Base-by-base conservation (phyloP, 2,329 filamentous ascomycete species). In the Penicillium sp. region DNA sequence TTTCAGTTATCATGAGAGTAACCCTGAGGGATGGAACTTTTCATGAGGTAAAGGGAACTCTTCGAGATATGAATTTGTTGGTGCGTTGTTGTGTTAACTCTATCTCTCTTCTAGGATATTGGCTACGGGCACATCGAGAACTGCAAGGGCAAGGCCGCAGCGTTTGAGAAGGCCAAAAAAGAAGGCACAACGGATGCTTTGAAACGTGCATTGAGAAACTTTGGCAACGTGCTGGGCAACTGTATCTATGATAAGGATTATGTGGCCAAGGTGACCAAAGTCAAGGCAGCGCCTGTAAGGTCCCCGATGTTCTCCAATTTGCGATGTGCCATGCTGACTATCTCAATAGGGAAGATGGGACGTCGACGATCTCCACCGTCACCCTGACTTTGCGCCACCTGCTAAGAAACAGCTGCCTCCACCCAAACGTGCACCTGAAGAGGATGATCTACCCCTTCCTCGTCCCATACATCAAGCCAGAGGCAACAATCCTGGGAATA, bases 81-180 rank as follows among this genome's bases (percentile, higher is more conserved):
- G 29, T 10, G 38, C 13, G 21, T 4, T 35, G 68, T 62, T 8
- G 45, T 29, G 8, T 19, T 52, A 17, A 51, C 6, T 40, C 15
- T 2, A 50, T 27, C 19, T 3, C 12, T 2, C 52, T 50, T 15
- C 9, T 56, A 85, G 83, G 94, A 99, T 71, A 89, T 97, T 61
- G 94, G 94, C 29, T 99, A 99, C 70, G 94, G 94, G 8, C 90
- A 94, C 65, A 96, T 96, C 67, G 93, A 97, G 75, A 99, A 99
- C 70, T 91, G 89, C 74, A 95, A 93, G 76, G 90, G 91, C 56
- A 99, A 99, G 78, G 93, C 93, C 3, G 89, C 90, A 51, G 94
- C 93, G 0, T 99, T 97, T 69, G 94, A 99, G 74, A 99, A 99
- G 77, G 93, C 94, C 1, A 99, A 97, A 80, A 99, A 99, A 74